Conservation (phyloP, 73 alveolate genomes). For the Blepharisma stoltei region DNA sequence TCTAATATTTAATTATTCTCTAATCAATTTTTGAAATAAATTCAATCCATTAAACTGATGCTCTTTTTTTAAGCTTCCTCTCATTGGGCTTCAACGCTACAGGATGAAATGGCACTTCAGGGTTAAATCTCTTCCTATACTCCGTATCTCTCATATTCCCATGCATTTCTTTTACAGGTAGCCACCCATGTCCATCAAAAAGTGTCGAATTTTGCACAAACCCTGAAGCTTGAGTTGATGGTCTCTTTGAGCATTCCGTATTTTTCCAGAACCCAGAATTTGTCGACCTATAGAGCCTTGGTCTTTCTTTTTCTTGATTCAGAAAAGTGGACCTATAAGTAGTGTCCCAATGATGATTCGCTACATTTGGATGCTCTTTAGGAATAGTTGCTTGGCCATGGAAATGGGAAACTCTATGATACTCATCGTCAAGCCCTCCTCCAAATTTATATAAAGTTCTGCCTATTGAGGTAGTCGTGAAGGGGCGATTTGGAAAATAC, state of each 20-base stretch:
- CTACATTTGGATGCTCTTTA: slow-evolving; percentile 22
- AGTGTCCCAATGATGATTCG: slow-evolving; percentile 2
- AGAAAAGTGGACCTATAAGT: not conserved
- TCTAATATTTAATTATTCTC: too few relatives aligned
- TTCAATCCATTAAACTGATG: not conserved
- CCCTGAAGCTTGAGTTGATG: slow-evolving; percentile 9
- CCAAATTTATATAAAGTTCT: slow-evolving; percentile 25
- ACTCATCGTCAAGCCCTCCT: slow-evolving; percentile 33
- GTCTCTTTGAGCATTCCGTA: not conserved
- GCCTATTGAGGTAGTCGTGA: not conserved
- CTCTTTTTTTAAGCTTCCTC: slow-evolving; percentile 6
- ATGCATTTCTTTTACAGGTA: slow-evolving; percentile 1
- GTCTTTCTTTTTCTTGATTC: not conserved
- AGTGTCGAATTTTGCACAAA: not conserved
- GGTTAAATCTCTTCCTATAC: slow-evolving; percentile 42
- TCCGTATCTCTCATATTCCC: slow-evolving; percentile 34
- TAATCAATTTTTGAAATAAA: too few relatives aligned
- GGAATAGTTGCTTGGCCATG: slow-evolving; percentile 27
- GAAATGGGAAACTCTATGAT: slow-evolving; percentile 20
- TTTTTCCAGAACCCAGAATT: slow-evolving; percentile 24
- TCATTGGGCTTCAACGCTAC: slow-evolving; percentile 3
- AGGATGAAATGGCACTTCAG: slow-evolving; percentile 31
- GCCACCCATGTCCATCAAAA: slow-evolving; percentile 27
- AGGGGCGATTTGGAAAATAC: slow-evolving; percentile 17
- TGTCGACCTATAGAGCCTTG: not conserved